Conservation (phyloP, 2,329 filamentous ascomycete genomes). For the Rhynchosporium secalis region DNA sequence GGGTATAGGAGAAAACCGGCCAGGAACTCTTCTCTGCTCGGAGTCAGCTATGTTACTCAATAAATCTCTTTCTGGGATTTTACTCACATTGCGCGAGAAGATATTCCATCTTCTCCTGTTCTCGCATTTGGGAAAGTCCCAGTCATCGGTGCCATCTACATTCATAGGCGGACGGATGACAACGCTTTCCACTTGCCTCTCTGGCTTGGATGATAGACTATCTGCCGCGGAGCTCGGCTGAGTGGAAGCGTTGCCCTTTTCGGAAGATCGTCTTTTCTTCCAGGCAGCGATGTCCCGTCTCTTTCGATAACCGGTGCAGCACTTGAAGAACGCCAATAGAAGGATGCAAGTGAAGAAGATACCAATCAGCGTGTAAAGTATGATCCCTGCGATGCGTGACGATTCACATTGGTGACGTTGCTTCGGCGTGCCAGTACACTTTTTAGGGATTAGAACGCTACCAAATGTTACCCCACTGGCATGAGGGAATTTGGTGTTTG, state of each 20-base stretch:
- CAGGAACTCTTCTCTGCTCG: slow-evolving; percentile 3
- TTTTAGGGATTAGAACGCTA: slow-evolving; percentile 1
- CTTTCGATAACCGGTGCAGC: not conserved
- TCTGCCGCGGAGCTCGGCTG: slow-evolving; percentile 10
- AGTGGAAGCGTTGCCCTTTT: slow-evolving; percentile 12
- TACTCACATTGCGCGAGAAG: slow-evolving; percentile 6
- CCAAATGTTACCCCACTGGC: not conserved
- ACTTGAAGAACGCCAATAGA: slow-evolving; percentile 7
- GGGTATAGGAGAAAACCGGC: slow-evolving; percentile 15
- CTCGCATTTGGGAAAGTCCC: slow-evolving; percentile 11
- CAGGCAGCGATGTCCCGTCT: not conserved
- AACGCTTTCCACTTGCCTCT: not conserved
- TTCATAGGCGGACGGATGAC: slow-evolving; percentile 4
- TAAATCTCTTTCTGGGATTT: not conserved
- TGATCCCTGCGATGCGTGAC: slow-evolving; percentile 8
- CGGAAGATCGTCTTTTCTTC: not conserved
- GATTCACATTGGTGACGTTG: slow-evolving; percentile 8
- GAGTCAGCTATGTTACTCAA: not conserved
- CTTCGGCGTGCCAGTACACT: slow-evolving; percentile 6
- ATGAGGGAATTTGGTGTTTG: not conserved
- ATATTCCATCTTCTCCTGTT: slow-evolving; percentile 4
- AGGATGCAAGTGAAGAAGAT: slow-evolving; percentile 1
- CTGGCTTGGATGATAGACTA: slow-evolving; percentile 12
- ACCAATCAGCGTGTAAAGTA: slow-evolving; percentile 7
- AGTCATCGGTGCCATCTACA: slow-evolving; percentile 26